Base-by-base conservation (phyloP, 495 filamentous ascomycete genomes). In the Cetradonia linearis region DNA sequence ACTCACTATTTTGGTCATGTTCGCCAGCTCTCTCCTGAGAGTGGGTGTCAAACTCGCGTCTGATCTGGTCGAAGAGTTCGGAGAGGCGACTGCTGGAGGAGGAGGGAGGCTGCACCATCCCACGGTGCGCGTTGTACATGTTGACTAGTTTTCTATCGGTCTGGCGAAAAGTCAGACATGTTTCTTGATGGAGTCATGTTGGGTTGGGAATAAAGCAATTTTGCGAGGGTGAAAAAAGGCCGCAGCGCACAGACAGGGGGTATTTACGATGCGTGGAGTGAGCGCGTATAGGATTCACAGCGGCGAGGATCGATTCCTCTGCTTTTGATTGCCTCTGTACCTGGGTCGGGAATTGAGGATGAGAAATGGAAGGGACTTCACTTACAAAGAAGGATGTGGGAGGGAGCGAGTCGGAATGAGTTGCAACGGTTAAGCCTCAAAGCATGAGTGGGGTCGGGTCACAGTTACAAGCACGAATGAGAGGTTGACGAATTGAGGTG, bases 81-180 rank as follows among this genome's bases (percentile, higher is more conserved):
- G 83, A 89, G 64, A 97, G 76, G 58, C 93, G 91, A 66, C 79
- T 79, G 76, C 84, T 85, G 60, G 42, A 55, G 50, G 31, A 46
- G n/a, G 50, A 16, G 66, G 86, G 80, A 64, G 76, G 80, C 64
- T 82, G 83, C 67, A 85, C 86, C 79, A 95, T 84, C 66, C 86
- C 87, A 70, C 90, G 88, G 77, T 91, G 89, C 62, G 86, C 78
- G 75, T 86, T 89, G 71, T 97, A 96, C 91, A 98, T 96, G 61
- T 78, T 72, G 72, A 65, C 33, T 25, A 31, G 25, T 3, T 44
- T 10, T 61, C 37, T 36, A 33, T 30, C 28, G 49, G 18, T 55
- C 50, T 48, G 42, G 25, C 52, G 52, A 61, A 42, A 48, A 55
- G 48, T 60, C 30, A 47, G 59, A 55, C 10, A 13, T 36, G 25